Evolutionary conservation across 2,329 filamentous ascomycete species (phyloP).

Genomic region (Dactylellina leptospora): DNA sequence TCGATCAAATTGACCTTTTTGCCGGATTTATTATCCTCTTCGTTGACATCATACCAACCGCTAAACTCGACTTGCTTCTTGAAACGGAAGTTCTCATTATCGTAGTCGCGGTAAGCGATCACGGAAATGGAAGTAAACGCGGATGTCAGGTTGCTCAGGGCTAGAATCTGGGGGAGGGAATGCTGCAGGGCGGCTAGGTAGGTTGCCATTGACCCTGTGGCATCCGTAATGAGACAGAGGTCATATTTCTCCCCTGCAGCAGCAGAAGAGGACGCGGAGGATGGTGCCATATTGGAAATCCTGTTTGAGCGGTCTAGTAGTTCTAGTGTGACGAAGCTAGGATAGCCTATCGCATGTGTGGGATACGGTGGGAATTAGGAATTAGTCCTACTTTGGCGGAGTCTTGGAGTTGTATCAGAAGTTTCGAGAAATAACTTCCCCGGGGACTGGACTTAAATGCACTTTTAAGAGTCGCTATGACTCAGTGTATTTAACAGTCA

Average conservation of each 20-base stretch:
- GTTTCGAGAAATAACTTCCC: slow-evolving; percentile 18
- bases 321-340: background rate
- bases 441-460: slow-evolving; percentile 13
- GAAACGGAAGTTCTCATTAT: slow-evolving; percentile 49
- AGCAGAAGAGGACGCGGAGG: slow-evolving; percentile 21
- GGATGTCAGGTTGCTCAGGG: slow-evolving; percentile 64
- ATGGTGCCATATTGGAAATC: slow-evolving; percentile 19
- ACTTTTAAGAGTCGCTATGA: slow-evolving; percentile 16
- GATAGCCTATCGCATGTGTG: background rate
- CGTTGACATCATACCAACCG: slow-evolving; percentile 62
- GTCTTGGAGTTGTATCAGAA: background rate
- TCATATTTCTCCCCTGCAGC: slow-evolving; percentile 59
- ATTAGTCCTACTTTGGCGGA: background rate
- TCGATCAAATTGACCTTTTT: slow-evolving; percentile 58
- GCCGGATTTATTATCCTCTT: slow-evolving; percentile 52
- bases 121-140: slow-evolving; percentile 66
- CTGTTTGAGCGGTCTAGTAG: no score
- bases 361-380: background rate
- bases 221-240: slow-evolving; percentile 64
- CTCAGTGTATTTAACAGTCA: slow-evolving; percentile 15
- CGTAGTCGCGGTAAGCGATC: slow-evolving; percentile 66
- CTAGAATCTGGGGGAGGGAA: slow-evolving; percentile 66
- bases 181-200: slow-evolving; percentile 63
- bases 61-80: slow-evolving; percentile 63
- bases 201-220: slow-evolving; percentile 63